Evolutionary conservation across 2,329 filamentous ascomycete species (phyloP).

Genomic region (Colletotrichum spinosum): DNA sequence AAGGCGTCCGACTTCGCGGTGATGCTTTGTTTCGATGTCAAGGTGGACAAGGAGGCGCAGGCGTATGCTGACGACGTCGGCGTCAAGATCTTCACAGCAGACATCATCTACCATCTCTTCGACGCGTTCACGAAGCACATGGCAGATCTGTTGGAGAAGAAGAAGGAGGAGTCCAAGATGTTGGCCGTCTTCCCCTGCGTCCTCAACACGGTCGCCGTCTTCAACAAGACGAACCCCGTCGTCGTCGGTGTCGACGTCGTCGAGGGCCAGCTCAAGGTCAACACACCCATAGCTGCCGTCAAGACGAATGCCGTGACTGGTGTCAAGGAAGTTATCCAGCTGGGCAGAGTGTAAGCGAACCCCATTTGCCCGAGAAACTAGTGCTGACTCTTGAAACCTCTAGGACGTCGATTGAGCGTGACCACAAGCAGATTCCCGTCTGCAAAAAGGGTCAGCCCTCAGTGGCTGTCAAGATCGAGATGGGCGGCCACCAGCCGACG

Average conservation of each 20-base stretch:
- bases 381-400: neutral
- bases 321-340: conserved; percentile 82
- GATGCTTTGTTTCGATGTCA: conserved; percentile 99
- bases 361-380: too few species aligned
- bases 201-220: conserved; percentile 88
- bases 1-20: conserved; percentile 96
- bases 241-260: conserved; percentile 94
- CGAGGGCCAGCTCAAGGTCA: conserved; percentile 87
- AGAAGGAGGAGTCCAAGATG: conserved; percentile 96
- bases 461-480: conserved; percentile 97
- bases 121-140: conserved; percentile 97
- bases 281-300: conserved; percentile 90
- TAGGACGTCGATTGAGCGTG: conserved; percentile 95
- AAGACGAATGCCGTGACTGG: conserved; percentile 84
- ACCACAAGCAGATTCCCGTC: conserved; percentile 92
- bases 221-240: conserved; percentile 98
- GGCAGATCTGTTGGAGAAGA: conserved; percentile 85
- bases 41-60: conserved; percentile 96
- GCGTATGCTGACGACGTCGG: conserved; percentile 92
- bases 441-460: conserved; percentile 98
- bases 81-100: conserved; percentile 97
- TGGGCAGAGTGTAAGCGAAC: conserved; percentile 90
- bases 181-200: conserved; percentile 97
- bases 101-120: conserved; percentile 99
- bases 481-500: conserved; percentile 88